Evolutionary conservation across 2,329 filamentous ascomycete genomes (phyloP).

Genomic region (Scedosporium minutisporum): DNA sequence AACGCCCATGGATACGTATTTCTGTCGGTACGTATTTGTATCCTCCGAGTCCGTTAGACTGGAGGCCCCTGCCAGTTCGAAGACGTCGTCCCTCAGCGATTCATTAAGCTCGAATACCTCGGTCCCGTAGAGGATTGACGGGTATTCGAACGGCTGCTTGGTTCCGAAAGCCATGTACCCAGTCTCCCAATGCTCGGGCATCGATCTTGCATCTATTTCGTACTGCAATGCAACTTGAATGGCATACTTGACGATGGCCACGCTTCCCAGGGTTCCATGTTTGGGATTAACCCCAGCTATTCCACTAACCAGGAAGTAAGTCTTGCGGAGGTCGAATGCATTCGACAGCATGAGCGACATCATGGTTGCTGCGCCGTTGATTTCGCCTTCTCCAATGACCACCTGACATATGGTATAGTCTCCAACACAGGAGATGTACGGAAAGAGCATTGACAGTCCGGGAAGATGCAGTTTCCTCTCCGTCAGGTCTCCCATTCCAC

Average conservation of each 20-base stretch:
- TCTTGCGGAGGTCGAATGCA: slow-evolving; percentile 52
- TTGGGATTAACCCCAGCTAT: slow-evolving; percentile 69
- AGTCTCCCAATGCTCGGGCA: slow-evolving; percentile 53
- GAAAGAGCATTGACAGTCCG: slow-evolving; percentile 57
- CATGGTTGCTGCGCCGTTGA: slow-evolving; percentile 63
- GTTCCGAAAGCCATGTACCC: slow-evolving; percentile 61
- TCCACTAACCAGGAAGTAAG: slow-evolving; percentile 63
- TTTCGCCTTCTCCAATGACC: slow-evolving; percentile 59
- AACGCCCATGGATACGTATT: slow-evolving; percentile 35
- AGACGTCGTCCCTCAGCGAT: slow-evolving; percentile 44
- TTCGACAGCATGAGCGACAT: slow-evolving; percentile 52
- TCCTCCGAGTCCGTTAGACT: slow-evolving; percentile 39
- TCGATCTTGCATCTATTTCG: slow-evolving; percentile 62
- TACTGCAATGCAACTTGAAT: slow-evolving; percentile 69
- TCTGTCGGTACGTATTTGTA: slow-evolving; percentile 42
- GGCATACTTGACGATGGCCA: slow-evolving; percentile 59
- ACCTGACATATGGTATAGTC: slow-evolving; percentile 57
- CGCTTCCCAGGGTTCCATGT: slow-evolving; percentile 53
- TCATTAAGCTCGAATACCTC: slow-evolving; percentile 61
- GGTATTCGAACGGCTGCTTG: slow-evolving; percentile 44
- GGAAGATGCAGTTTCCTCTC: slow-evolving; percentile 48
- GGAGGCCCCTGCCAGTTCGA: slow-evolving; percentile 38
- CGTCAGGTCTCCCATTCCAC: slow-evolving; percentile 43
- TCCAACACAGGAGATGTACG: slow-evolving; percentile 53
- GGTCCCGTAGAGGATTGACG: slow-evolving; percentile 52